Percentiles rank a stretch among this genome's conserved stretches.
Evolutionary conservation across 345 rosid genomes (phyloP).

Genomic region (Theobroma cacao): DNA sequence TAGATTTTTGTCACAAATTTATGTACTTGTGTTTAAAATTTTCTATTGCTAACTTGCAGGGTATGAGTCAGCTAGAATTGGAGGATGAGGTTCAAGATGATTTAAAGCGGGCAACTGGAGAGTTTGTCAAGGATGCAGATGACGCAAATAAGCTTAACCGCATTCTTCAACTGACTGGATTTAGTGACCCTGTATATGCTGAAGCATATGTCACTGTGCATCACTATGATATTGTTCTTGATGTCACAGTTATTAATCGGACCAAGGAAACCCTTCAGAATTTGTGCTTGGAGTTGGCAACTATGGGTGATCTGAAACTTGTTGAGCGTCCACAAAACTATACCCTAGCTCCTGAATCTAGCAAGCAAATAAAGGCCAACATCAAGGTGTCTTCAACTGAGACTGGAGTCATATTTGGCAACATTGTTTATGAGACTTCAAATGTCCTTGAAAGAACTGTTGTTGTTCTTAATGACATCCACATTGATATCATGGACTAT

Average conservation of each 20-base stretch:
- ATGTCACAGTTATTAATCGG: constrained; percentile 89
- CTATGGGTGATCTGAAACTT: constrained; percentile 99
- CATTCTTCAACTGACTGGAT: constrained; percentile 97
- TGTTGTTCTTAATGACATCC: constrained; percentile 92
- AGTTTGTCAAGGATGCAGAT: constrained; percentile 87
- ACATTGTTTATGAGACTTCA: constrained; percentile 92
- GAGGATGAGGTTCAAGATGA: constrained; percentile 99
- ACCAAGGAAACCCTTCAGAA: constrained; percentile 99
- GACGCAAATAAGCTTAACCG: constrained; percentile 96
- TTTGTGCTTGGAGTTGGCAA: constrained; percentile 93
- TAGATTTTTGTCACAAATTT: neutral
- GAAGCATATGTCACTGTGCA: constrained; percentile 97
- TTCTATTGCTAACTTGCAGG: constrained; percentile 39
- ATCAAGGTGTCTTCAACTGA: constrained; percentile 99
- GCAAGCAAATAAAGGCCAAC: constrained; percentile 97
- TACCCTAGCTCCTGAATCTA: constrained; percentile 87
- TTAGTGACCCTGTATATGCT: constrained; percentile 99
- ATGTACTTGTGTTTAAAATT: neutral
- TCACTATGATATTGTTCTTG: constrained; percentile 96
- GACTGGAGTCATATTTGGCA: constrained; percentile 96
- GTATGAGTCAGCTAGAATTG: constrained; percentile 99
- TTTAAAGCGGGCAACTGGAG: constrained; percentile 97
- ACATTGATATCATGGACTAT: constrained; percentile 95
- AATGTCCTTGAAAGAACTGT: constrained; percentile 86
- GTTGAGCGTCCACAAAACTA: constrained; percentile 99